Percentiles rank a stretch among this genome's conserved stretches.
Conservation (phyloP, 1,139 yeast species). For the Entelexis sorbosivorans region DNA sequence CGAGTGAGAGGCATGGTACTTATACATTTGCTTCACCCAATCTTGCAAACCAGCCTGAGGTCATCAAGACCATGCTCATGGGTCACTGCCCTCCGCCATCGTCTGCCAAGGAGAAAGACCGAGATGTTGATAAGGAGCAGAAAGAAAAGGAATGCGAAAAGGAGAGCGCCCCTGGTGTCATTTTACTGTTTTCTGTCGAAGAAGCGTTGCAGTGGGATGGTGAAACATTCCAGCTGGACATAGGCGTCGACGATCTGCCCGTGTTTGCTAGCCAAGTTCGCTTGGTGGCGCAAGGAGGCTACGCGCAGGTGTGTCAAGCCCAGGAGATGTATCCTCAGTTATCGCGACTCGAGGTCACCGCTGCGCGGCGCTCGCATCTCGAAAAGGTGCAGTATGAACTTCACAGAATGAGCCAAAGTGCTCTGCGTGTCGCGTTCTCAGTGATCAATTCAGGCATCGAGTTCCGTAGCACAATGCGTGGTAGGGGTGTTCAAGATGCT, state of each 20-base stretch:
- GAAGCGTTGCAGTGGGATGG: constrained; percentile 93
- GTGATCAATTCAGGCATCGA: constrained; percentile 54
- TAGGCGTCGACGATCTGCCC: constrained; percentile 31
- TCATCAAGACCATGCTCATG: constrained; percentile 31
- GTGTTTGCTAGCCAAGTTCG: constrained; percentile 57
- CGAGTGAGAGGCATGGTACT: constrained; percentile 58
- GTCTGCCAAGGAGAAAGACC: background rate
- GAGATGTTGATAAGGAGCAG: background rate
- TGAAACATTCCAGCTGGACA: constrained; percentile 48
- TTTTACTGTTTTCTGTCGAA: constrained; percentile 64
- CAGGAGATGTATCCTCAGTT: constrained; percentile 35
- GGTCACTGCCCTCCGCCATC: constrained; percentile 28
- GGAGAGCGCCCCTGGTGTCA: constrained; percentile 25
- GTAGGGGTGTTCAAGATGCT: constrained; percentile 48
- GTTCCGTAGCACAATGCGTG: constrained; percentile 39
- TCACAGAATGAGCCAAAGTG: constrained; percentile 51
- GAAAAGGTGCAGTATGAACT: constrained; percentile 68
- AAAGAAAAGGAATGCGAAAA: background rate
- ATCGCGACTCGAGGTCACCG: constrained; percentile 40
- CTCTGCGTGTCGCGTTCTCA: constrained; percentile 57
- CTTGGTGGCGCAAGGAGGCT: constrained; percentile 56
- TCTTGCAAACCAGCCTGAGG: constrained; percentile 36
- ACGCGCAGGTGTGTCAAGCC: constrained; percentile 34
- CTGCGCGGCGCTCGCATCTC: constrained; percentile 47
- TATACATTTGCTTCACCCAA: constrained; percentile 61